phyloP scores from a whole-genome alignment of 148 eudicot species.

The Rheum nobile region DNA sequence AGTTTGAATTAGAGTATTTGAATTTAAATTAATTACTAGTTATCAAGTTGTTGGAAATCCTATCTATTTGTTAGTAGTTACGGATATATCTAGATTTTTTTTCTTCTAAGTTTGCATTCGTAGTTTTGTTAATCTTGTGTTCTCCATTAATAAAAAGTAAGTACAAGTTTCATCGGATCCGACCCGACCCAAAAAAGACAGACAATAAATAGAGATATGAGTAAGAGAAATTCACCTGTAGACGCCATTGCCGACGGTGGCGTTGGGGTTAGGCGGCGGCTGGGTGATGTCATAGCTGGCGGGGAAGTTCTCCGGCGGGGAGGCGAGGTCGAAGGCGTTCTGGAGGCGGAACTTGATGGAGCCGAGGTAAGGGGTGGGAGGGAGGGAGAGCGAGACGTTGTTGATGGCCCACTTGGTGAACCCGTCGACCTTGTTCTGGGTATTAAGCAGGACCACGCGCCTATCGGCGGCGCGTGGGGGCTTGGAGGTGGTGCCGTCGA shows the following conservation, averaged over 20 bases:
- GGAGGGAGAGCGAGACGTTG: slow-evolving; percentile 55
- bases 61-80: no score
- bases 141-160: no score
- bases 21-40: no score
- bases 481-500: slow-evolving; percentile 26
- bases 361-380: slow-evolving; percentile 65
- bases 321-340: slow-evolving; percentile 17
- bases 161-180: no score
- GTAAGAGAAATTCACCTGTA: slow-evolving; percentile 23
- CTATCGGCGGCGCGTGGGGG: slow-evolving; percentile 35
- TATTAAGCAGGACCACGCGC: slow-evolving; percentile 49
- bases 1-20: no score
- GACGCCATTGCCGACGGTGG: slow-evolving; percentile 43
- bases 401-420: slow-evolving; percentile 68
- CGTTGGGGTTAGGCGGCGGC: slow-evolving; percentile 34
- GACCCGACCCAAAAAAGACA: no score
- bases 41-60: no score
- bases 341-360: slow-evolving; percentile 32
- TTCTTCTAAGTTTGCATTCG: no score
- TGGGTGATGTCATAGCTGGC: slow-evolving; percentile 31
- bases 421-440: slow-evolving; percentile 58
- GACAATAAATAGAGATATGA: no score
- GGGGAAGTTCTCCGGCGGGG: slow-evolving; percentile 41
- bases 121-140: no score
- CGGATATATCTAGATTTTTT: no score